These are phyloP conservation scores for Zygnema cylindricum DNA, from an alignment of 139 green algal species.

Conservation along the genomic window DNA sequence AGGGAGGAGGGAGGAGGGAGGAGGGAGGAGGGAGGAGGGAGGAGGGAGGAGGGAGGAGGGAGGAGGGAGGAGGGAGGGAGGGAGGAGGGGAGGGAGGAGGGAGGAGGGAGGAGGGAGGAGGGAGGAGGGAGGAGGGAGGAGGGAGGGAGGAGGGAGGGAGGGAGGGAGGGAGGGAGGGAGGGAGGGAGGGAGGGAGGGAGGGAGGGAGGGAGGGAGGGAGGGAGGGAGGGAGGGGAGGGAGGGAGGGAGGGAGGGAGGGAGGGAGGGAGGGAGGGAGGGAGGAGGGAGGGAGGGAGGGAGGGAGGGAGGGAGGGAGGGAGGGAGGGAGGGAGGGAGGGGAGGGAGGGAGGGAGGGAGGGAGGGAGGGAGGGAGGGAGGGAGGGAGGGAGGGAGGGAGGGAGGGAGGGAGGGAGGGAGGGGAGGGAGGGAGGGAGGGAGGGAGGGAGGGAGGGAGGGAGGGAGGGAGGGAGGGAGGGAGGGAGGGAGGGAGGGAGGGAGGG, in stretches of 20 bases:
- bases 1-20: not conserved
- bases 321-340: not conserved
- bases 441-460: not conserved
- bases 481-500: not conserved
- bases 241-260: not conserved
- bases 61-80: not conserved
- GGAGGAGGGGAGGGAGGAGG: not conserved
- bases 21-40: not conserved
- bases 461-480: not conserved
- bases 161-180: not conserved
- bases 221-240: no score
- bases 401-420: not conserved
- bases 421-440: not conserved
- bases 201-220: not conserved
- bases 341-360: not conserved
- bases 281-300: conserved; percentile 18
- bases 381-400: not conserved
- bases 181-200: not conserved
- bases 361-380: not conserved
- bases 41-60: not conserved
- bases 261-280: not conserved
- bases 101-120: not conserved
- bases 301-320: not conserved
- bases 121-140: not conserved
- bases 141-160: not conserved